These are phyloP conservation scores for Salix caprea DNA, from an alignment of 345 rosid species.

Conservation along the genomic window DNA sequence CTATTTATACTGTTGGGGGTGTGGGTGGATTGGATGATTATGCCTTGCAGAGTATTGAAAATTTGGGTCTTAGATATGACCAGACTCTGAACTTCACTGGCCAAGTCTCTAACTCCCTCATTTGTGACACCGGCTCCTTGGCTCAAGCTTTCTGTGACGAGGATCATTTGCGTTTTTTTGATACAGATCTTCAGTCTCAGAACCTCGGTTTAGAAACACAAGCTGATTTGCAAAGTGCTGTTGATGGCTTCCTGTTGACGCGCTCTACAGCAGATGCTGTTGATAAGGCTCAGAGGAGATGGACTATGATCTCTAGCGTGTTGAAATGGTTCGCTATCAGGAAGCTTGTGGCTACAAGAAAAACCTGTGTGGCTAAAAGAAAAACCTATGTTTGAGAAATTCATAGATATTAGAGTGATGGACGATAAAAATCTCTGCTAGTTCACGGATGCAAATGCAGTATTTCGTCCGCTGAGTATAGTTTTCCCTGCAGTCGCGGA, in stretches of 20 bases:
- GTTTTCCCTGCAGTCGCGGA: conserved; percentile 23
- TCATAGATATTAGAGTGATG: conserved; percentile 29
- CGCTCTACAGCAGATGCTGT: conserved; percentile 29
- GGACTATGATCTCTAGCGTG: conserved; percentile 81
- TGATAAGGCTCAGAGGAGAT: conserved; percentile 69
- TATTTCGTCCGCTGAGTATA: conserved; percentile 8
- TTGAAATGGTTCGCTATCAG: conserved; percentile 71
- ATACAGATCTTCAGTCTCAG: conserved; percentile 39
- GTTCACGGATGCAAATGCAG: background rate
- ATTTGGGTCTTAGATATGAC: conserved; percentile 51
- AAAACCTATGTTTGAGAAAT: conserved; percentile 22
- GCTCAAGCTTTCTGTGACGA: conserved; percentile 63
- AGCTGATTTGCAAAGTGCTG: conserved; percentile 59
- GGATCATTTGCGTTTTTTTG: conserved; percentile 56
- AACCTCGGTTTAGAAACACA: conserved; percentile 43
- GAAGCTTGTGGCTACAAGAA: conserved; percentile 45
- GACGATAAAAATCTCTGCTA: background rate
- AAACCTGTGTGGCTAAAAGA: conserved; percentile 7
- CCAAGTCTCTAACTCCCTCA: conserved; percentile 40
- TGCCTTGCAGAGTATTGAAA: conserved; percentile 49
- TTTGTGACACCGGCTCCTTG: conserved; percentile 50
- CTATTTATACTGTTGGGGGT: conserved; percentile 51
- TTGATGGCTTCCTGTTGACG: conserved; percentile 49
- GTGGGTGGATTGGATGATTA: conserved; percentile 56
- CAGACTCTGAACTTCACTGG: conserved; percentile 44